A percentile compares a stretch with the other conserved stretches of the same genome.
Conservation (phyloP, 1,139 yeast species). For the Pichia sp. region DNA sequence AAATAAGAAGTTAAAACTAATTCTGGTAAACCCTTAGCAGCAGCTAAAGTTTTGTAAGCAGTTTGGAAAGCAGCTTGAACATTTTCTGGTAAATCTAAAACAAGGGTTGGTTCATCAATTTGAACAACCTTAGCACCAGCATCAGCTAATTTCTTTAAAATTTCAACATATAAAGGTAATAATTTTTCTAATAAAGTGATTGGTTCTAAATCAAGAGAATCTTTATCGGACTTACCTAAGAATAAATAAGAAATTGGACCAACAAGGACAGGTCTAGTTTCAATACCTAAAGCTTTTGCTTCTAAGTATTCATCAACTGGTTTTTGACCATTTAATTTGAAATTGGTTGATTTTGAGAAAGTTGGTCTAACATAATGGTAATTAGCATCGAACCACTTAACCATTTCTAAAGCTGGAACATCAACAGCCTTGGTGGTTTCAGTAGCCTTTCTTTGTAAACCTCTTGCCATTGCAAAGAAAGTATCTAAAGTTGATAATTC, state of each 20-base stretch:
- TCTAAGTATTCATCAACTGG: slow-evolving; percentile 97
- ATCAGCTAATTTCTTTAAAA: slow-evolving; percentile 76
- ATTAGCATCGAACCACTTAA: slow-evolving; percentile 99
- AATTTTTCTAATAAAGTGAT: slow-evolving; percentile 80
- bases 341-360: slow-evolving; percentile 88
- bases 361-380: slow-evolving; percentile 99
- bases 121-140: slow-evolving; percentile 97
- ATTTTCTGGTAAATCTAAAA: slow-evolving; percentile 81
- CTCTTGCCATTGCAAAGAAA: slow-evolving; percentile 99
- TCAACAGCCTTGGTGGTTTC: slow-evolving; percentile 86
- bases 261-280: slow-evolving; percentile 93
- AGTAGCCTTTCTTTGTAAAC: slow-evolving; percentile 95
- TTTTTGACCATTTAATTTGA: slow-evolving; percentile 93
- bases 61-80: slow-evolving; percentile 81
- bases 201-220: slow-evolving; percentile 91
- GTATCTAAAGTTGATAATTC: slow-evolving; percentile 86
- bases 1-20: slow-evolving; percentile 85
- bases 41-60: slow-evolving; percentile 69
- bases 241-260: slow-evolving; percentile 95
- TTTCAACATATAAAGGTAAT: slow-evolving; percentile 86
- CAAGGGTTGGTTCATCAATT: slow-evolving; percentile 96
- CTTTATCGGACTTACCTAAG: slow-evolving; percentile 98
- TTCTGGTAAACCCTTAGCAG: slow-evolving; percentile 63
- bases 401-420: slow-evolving; percentile 99
- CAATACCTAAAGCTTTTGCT: slow-evolving; percentile 93